These are phyloP conservation scores for Taphrina betulina DNA, from an alignment of 1,139 yeast genomes.

Conservation along the genomic window DNA sequence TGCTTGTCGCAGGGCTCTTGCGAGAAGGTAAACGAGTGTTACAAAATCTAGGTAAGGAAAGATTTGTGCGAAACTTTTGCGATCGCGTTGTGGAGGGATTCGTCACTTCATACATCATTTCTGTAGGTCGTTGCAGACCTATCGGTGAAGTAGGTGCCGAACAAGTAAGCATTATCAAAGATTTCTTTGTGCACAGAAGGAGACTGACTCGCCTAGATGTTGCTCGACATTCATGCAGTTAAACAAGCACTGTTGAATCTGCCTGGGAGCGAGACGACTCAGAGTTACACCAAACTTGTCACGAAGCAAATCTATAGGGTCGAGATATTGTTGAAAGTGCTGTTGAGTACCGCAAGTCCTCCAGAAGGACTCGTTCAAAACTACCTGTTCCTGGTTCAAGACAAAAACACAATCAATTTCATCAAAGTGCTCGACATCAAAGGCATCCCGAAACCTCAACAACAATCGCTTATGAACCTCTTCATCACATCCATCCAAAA, in stretches of 20 bases:
- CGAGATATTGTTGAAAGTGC: slow-evolving; percentile 64
- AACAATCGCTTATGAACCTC: slow-evolving; percentile 14
- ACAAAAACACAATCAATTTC: slow-evolving; percentile 62
- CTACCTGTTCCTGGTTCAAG: slow-evolving; percentile 68
- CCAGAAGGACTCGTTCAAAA: slow-evolving; percentile 63
- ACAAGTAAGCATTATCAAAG: too few relatives aligned
- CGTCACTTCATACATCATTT: slow-evolving; percentile 57
- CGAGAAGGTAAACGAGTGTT: slow-evolving; percentile 49
- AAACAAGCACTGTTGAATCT: slow-evolving; percentile 57
- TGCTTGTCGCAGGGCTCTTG: slow-evolving; percentile 36
- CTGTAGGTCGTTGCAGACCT: slow-evolving; percentile 62
- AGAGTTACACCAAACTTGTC: slow-evolving; percentile 52
- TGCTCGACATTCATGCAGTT: slow-evolving; percentile 66
- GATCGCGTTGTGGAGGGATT: slow-evolving; percentile 73
- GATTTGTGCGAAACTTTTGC: slow-evolving; percentile 69
- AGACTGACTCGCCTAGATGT: too few relatives aligned
- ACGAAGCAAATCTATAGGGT: slow-evolving; percentile 54
- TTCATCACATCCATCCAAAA: slow-evolving; percentile 12
- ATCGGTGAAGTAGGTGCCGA: slow-evolving; percentile 71
- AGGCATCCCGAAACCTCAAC: slow-evolving; percentile 41
- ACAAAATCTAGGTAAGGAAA: slow-evolving; percentile 64
- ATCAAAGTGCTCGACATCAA: slow-evolving; percentile 63
- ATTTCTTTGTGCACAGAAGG: too few relatives aligned
- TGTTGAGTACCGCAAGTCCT: slow-evolving; percentile 62
- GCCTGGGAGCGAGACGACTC: slow-evolving; percentile 46